A percentile compares a stretch with the other conserved stretches of the same genome.
These are phyloP conservation scores for Nicotiana paniculata DNA, from an alignment of 257 asterid species.

Conservation along the genomic window DNA sequence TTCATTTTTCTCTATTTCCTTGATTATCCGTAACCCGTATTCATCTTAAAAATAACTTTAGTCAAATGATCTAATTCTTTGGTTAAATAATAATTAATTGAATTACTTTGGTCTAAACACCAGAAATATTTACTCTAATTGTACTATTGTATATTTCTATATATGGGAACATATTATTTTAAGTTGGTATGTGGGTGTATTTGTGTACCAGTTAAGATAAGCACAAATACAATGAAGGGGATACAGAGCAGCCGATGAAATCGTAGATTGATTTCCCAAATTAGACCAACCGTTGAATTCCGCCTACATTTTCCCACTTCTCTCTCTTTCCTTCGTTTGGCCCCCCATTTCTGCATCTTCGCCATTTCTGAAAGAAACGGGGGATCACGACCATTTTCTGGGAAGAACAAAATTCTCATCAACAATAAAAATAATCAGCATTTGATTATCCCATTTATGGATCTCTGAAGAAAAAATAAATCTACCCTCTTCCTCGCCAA, in stretches of 20 bases:
- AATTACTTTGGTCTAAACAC: no score
- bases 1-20: no score
- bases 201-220: not conserved
- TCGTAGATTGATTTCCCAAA: not conserved
- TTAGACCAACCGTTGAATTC: slow-evolving; percentile 7
- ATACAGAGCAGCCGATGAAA: not conserved
- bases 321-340: slow-evolving; percentile 8
- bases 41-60: no score
- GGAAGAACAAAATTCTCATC: not conserved
- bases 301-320: not conserved
- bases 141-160: no score
- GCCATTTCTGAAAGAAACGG: slow-evolving; percentile 3
- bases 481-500: not conserved
- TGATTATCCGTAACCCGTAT: no score
- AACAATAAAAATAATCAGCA: not conserved
- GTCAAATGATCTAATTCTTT: no score
- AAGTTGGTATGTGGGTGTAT: not conserved
- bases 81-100: no score
- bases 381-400: slow-evolving; percentile 6
- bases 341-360: slow-evolving; percentile 16
- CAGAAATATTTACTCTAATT: no score
- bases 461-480: not conserved
- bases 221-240: no score
- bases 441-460: not conserved
- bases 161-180: no score